Evolutionary conservation across 441 rosid genomes (phyloP).

Genomic region (Populus trichocarpa): DNA sequence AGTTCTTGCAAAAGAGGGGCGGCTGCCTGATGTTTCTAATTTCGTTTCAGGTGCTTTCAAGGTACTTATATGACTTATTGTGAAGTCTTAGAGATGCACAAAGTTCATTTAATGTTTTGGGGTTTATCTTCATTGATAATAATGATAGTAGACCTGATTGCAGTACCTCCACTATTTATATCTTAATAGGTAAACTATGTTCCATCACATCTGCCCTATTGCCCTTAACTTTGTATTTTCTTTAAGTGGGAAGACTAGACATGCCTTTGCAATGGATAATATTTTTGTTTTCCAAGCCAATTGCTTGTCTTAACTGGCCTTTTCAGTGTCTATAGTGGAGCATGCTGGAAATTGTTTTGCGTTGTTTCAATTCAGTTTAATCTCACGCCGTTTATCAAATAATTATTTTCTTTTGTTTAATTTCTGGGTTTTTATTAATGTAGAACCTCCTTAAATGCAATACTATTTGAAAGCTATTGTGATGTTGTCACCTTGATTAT

Average conservation of each 20-base stretch:
- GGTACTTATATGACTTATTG: conserved; percentile 39
- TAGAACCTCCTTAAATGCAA: background rate
- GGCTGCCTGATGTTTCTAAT: conserved; percentile 48
- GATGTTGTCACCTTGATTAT: no score
- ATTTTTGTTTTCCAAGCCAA: background rate
- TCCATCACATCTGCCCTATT: background rate
- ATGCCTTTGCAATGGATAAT: background rate
- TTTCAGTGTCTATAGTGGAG: background rate
- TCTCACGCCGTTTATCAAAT: background rate
- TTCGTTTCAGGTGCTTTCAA: conserved; percentile 65
- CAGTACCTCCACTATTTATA: background rate
- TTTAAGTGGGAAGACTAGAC: background rate
- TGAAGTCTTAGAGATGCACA: background rate
- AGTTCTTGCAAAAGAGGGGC: conserved; percentile 74
- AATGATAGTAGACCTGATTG: background rate
- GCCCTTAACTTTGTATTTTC: background rate
- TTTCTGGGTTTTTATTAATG: background rate
- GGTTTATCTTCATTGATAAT: background rate
- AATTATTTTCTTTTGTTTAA: no score
- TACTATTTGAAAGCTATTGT: background rate
- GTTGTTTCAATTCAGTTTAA: background rate
- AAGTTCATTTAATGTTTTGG: background rate
- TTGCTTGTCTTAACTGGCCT: background rate
- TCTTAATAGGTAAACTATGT: background rate
- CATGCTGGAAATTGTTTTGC: background rate